Base-by-base conservation (phyloP, 2,329 filamentous ascomycete genomes). In the Xylariaceae sp. region DNA sequence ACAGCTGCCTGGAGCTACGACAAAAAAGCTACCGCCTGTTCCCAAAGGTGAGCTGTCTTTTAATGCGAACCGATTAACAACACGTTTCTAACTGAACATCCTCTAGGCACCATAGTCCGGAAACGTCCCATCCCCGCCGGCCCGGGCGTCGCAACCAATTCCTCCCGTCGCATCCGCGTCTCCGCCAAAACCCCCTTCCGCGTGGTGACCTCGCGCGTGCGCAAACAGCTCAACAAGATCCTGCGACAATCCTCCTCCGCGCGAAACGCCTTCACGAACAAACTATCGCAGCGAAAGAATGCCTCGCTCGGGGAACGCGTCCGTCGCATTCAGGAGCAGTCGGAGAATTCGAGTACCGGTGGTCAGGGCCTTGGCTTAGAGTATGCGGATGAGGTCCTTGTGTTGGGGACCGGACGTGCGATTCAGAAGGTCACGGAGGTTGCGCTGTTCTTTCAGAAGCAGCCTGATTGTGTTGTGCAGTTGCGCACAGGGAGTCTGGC, bases 341-440 rank as follows among this genome's bases (percentile, higher is more conserved):
- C 61, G 42, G 18, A 60, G 34, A 70, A 71, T 56, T 64, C 64
- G 53, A 64, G 62, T 52, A 62, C 63, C 17, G 64, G 67, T 15
- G 68, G 69, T 2, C 69, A 69, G 55, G 70, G 71, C 17, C 71
- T 73, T 8, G 71, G 65, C 11, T 67, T 74, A 15, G 69, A 72
- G 39, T 67, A 71, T 30, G 67, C 70, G 10, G 77, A 82, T 57
- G 74, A 79, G 17, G 85, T 89, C 3, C 76, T 81, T 11, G 71
- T 90, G 1, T 78, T 87, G 56, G 88, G 83, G 6, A 87, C 86
- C 0, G 88, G 88, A 1, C 81, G 80, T 64, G 88, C 88, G 6
- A 85, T 91, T 35, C 77, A 81, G 62, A 85, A 84, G 72, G 82
- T 82, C 0, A 72, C 89, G 60, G 77, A 81, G 30, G 72, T 91